Percentiles rank a stretch among this genome's conserved stretches.
Evolutionary conservation across 2,329 filamentous ascomycete genomes (phyloP).

Genomic region (Alternaria triticina): DNA sequence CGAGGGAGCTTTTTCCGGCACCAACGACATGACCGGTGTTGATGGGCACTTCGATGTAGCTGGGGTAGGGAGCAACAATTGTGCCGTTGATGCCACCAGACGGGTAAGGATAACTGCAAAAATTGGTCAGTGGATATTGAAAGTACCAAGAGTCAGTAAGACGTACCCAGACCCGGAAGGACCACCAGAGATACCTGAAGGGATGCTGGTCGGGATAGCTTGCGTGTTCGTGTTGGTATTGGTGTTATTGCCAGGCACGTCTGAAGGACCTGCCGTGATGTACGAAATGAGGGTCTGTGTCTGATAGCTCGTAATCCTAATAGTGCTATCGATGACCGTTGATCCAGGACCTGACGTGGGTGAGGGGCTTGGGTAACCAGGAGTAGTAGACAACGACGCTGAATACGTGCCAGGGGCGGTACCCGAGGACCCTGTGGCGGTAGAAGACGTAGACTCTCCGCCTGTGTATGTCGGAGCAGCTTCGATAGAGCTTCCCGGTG

Average conservation of each 20-base stretch:
- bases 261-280: slow-evolving; percentile 18
- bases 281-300: slow-evolving; percentile 30
- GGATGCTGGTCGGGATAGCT: slow-evolving; percentile 24
- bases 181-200: slow-evolving; percentile 21
- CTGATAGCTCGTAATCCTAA: slow-evolving; percentile 34
- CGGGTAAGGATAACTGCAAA: slow-evolving; percentile 22
- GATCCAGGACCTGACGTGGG: slow-evolving; percentile 12
- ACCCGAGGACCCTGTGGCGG: background rate
- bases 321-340: slow-evolving; percentile 24
- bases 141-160: background rate
- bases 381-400: slow-evolving; percentile 13
- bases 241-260: slow-evolving; percentile 12
- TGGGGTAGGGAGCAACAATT: slow-evolving; percentile 30
- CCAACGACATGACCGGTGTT: slow-evolving; percentile 31
- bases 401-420: slow-evolving; percentile 15
- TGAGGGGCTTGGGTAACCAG: slow-evolving; percentile 12
- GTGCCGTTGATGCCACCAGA: slow-evolving; percentile 31
- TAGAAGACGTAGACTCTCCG: background rate
- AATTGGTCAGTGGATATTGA: slow-evolving; percentile 6
- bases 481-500: background rate
- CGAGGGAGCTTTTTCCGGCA: slow-evolving; percentile 32
- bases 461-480: background rate
- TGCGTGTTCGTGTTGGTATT: slow-evolving; percentile 23
- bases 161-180: slow-evolving; percentile 39
- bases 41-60: slow-evolving; percentile 29